A percentile compares a stretch with the other conserved stretches of the same genome.
phyloP scores from a whole-genome alignment of 2,329 filamentous ascomycete genomes.

The Phaeosphaeriaceae sp. region DNA sequence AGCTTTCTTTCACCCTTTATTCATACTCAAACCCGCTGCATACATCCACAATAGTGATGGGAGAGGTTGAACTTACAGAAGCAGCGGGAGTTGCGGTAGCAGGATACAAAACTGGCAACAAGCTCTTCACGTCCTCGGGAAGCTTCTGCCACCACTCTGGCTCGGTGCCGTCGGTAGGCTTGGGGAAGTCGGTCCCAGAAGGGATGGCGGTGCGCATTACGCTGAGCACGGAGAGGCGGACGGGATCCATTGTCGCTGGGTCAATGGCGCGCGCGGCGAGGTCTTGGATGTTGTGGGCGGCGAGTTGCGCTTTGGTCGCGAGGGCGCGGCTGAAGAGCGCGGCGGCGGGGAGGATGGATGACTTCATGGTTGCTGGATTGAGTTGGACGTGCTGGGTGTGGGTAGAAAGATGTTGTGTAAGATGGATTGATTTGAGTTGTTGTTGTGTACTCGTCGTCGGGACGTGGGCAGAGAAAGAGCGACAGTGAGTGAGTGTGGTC shows the following conservation, averaged over 20 bases:
- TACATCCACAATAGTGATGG: too few species aligned
- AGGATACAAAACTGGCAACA: constrained; percentile 20
- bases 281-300: background rate
- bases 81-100: constrained; percentile 1
- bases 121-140: constrained; percentile 18
- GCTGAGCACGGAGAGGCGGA: constrained; percentile 20
- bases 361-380: constrained; percentile 13
- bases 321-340: background rate
- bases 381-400: background rate
- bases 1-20: too few species aligned
- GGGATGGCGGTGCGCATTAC: constrained; percentile 25
- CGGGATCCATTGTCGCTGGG: constrained; percentile 21
- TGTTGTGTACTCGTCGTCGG: background rate
- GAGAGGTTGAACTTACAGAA: too few species aligned
- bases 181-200: constrained; percentile 3
- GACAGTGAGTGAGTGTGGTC: constrained; percentile 3
- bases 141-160: constrained; percentile 24
- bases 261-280: constrained; percentile 16
- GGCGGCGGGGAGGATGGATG: constrained; percentile 6
- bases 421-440: background rate
- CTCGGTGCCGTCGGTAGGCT: constrained; percentile 12
- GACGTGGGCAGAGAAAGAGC: constrained; percentile 5
- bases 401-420: constrained; percentile 2
- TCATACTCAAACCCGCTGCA: too few species aligned
- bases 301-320: constrained; percentile 1